Percentiles rank a stretch among this genome's conserved stretches.
These are phyloP conservation scores for Eucommia ulmoides DNA, from an alignment of 257 asterid species.

Conservation along the genomic window DNA sequence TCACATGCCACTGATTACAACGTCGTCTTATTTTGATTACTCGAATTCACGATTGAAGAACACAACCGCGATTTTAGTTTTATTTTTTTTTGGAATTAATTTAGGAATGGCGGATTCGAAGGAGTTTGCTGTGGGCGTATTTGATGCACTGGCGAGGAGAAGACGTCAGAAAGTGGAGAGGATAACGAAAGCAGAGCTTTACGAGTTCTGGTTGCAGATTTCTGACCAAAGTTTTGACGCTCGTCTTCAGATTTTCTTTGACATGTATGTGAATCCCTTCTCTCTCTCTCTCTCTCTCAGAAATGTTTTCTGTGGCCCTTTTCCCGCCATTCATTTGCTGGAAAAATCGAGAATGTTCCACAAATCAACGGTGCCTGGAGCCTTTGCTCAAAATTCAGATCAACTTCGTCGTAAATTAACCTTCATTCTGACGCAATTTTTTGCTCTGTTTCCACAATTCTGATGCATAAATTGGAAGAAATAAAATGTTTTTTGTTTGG, in stretches of 20 bases:
- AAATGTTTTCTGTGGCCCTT: background rate
- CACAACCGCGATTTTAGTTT: background rate
- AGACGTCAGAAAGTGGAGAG: constrained; percentile 42
- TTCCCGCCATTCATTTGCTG: background rate
- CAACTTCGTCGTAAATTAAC: too few species aligned
- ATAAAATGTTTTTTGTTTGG: too few species aligned
- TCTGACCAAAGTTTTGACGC: constrained; percentile 88
- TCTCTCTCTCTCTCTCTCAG: background rate
- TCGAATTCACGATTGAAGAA: too few species aligned
- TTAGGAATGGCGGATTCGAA: constrained; percentile 84
- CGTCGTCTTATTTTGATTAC: too few species aligned
- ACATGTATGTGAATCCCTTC: constrained; percentile 37
- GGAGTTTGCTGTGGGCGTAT: constrained; percentile 78
- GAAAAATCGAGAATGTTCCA: background rate
- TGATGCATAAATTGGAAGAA: too few species aligned
- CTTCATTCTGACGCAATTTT: too few species aligned
- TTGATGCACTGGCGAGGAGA: constrained; percentile 72
- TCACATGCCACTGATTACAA: background rate
- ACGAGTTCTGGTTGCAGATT: constrained; percentile 75
- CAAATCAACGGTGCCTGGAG: background rate
- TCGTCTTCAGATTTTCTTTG: constrained; percentile 91
- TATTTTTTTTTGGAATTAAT: too few species aligned
- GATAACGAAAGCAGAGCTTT: constrained; percentile 68
- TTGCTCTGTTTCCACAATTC: too few species aligned
- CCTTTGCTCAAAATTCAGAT: too few species aligned